phyloP scores from a whole-genome alignment of 495 filamentous ascomycete genomes.

The Aspergillus sclerotiicarbonarius region DNA sequence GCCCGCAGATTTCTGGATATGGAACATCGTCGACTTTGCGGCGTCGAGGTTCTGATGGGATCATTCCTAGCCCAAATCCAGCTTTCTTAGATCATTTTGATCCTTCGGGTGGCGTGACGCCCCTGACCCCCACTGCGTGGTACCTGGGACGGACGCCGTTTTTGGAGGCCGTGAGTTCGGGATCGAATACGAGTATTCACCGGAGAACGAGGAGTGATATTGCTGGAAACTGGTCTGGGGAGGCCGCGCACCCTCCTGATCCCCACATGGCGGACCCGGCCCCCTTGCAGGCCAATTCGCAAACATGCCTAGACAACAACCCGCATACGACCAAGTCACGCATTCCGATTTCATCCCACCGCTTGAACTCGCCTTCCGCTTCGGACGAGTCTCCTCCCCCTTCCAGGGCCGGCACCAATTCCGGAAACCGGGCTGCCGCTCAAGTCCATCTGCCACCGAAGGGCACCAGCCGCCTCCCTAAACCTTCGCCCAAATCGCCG shows the following conservation, averaged over 20 bases:
- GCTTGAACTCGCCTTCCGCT: slow-evolving; percentile 46
- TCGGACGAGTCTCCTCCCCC: slow-evolving; percentile 44
- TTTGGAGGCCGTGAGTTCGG: slow-evolving; percentile 44
- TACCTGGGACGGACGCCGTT: slow-evolving; percentile 49
- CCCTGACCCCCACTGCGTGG: slow-evolving; percentile 57
- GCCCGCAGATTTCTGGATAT: slow-evolving; percentile 37
- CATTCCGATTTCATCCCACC: slow-evolving; percentile 55
- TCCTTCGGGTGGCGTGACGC: slow-evolving; percentile 34
- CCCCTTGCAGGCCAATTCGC: slow-evolving; percentile 33
- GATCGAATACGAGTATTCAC: slow-evolving; percentile 33
- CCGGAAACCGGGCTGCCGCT: slow-evolving; percentile 32
- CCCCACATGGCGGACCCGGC: slow-evolving; percentile 40
- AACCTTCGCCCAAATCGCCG: slow-evolving; percentile 38
- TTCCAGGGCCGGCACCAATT: slow-evolving; percentile 43
- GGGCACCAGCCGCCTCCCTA: slow-evolving; percentile 43
- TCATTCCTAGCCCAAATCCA: slow-evolving; percentile 51
- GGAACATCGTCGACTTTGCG: slow-evolving; percentile 38
- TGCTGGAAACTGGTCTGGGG: slow-evolving; percentile 20
- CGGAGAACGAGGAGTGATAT: slow-evolving; percentile 51
- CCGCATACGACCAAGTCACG: slow-evolving; percentile 51
- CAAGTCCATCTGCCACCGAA: slow-evolving; percentile 41
- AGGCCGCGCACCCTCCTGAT: slow-evolving; percentile 30
- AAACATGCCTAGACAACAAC: slow-evolving; percentile 34
- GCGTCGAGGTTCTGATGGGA: slow-evolving; percentile 55
- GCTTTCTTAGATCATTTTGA: slow-evolving; percentile 46